Evolutionary conservation across 202 grass and related monocot species (phyloP), one percentile per base, ranked within the genome.

Genomic region (Carex arenaria): DNA sequence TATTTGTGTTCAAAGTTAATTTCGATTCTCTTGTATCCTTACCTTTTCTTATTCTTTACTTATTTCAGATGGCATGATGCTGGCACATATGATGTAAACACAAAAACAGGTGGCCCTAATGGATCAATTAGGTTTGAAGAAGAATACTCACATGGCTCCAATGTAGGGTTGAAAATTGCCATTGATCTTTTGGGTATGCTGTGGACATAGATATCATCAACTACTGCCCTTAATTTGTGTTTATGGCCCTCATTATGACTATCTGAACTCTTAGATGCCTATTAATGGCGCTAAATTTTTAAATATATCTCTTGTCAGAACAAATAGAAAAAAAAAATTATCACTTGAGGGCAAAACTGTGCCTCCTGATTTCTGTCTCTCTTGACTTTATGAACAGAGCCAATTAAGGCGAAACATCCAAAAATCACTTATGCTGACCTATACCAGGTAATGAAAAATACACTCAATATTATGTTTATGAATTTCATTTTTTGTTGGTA

Each of bases 21-120:
- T 77, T 10, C 31, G 2, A 61, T 51, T 18, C 13, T 63, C 0
- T 32, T 81, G 22, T 23, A 17, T 15, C 26, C 4, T 40, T 52
- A 6, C 11, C 15, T 85, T 62, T 67, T 11, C 65, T 76, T 26
- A 72, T 60, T 34, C 64, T 6, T 53, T 84, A 62, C 78, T 18
- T 32, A 42, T 84, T 84, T 83, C 85, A 98, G 96, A 89, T 98
- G 96, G 96, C 96, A 95, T 84, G 96, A 98, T 88, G 95, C 95
- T 88, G 95, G 95, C 43, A 98, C 95, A 14, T 98, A 89, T 17
- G 95, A 98, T 62, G 91, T 90, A 26, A 86, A 84, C 20, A 90
- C 96, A 52, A 93, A 93, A 77, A 95, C 90, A 22, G 95, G 95
- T 59, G 95, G 96, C 0, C 91, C 93, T 36, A 98, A 98, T 93